Percentiles rank a stretch among this genome's conserved stretches.
These are phyloP conservation scores for Escovopsis sp. DNA, from an alignment of 2,329 filamentous ascomycete genomes.

Conservation along the genomic window DNA sequence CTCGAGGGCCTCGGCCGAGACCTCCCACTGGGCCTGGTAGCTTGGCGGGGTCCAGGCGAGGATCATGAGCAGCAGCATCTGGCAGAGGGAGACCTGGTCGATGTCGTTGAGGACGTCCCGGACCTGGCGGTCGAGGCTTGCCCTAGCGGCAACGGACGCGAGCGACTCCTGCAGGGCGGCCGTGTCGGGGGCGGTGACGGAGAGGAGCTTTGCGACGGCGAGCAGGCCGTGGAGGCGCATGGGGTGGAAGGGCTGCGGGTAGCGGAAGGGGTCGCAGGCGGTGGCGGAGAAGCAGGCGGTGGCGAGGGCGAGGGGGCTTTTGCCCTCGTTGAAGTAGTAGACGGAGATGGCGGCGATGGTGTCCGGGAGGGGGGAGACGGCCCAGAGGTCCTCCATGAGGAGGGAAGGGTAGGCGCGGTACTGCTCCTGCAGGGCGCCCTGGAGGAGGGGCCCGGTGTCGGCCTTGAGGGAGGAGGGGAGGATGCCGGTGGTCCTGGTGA, in stretches of 20 bases:
- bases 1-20: slow-evolving; percentile 27
- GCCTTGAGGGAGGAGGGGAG: slow-evolving; percentile 10
- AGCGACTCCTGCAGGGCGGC: slow-evolving; percentile 13
- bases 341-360: slow-evolving; percentile 30
- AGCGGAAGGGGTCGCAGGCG: slow-evolving; percentile 34
- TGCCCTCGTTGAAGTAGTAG: slow-evolving; percentile 27
- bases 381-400: slow-evolving; percentile 24
- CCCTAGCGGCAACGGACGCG: slow-evolving; percentile 11
- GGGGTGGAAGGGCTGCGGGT: slow-evolving; percentile 34
- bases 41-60: slow-evolving; percentile 25
- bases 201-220: slow-evolving; percentile 36
- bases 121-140: slow-evolving; percentile 11
- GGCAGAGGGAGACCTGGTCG: slow-evolving; percentile 38
- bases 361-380: slow-evolving; percentile 32
- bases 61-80: slow-evolving; percentile 36
- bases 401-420: slow-evolving; percentile 14
- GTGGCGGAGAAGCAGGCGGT: slow-evolving; percentile 33
- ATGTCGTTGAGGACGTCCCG: slow-evolving; percentile 24
- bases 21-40: slow-evolving; percentile 31
- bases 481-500: slow-evolving; percentile 15
- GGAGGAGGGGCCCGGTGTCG: slow-evolving; percentile 15
- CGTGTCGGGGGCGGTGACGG: slow-evolving; percentile 30
- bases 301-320: slow-evolving; percentile 29
- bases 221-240: slow-evolving; percentile 36
- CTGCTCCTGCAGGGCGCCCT: slow-evolving; percentile 8